These are phyloP conservation scores for Trichophyton rubrum DNA, from an alignment of 2,329 filamentous ascomycete genomes.

Conservation along the genomic window DNA sequence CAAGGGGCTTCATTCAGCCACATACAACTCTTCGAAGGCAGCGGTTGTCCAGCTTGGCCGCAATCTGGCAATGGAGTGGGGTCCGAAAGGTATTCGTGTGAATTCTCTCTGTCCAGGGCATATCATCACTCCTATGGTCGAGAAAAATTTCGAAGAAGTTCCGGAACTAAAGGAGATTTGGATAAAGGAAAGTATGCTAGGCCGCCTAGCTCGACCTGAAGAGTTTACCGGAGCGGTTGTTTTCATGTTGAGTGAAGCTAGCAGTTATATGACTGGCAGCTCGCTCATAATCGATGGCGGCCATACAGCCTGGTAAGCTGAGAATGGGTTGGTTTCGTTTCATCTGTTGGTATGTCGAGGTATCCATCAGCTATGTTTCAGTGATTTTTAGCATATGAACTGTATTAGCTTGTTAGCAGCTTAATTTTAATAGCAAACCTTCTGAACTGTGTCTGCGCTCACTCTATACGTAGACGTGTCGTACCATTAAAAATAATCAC, in stretches of 20 bases:
- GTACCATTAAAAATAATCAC: too few relatives aligned
- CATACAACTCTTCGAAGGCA: conserved; percentile 45
- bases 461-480: too few relatives aligned
- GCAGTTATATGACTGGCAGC: conserved; percentile 57
- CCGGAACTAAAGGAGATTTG: conserved; percentile 45
- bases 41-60: conserved; percentile 42
- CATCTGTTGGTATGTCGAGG: too few relatives aligned
- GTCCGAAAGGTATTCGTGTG: conserved; percentile 39
- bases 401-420: too few relatives aligned
- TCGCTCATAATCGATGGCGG: conserved; percentile 61
- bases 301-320: conserved; percentile 39
- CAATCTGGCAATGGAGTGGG: conserved; percentile 43
- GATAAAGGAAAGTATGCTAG: conserved; percentile 41
- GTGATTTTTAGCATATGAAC: too few relatives aligned
- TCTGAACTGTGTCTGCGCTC: too few relatives aligned
- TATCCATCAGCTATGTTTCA: too few relatives aligned
- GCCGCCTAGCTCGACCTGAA: conserved; percentile 42
- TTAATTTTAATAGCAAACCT: too few relatives aligned
- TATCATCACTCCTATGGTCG: conserved; percentile 60
- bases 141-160: conserved; percentile 56
- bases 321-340: neutral
- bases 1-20: conserved; percentile 32
- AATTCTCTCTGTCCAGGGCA: conserved; percentile 44
- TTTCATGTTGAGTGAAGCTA: conserved; percentile 55
- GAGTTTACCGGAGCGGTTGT: conserved; percentile 54